A percentile compares a stretch with the other conserved stretches of the same genome.
These are phyloP conservation scores for Mycena belliarum DNA, from an alignment of 768 basidiomycete genomes.

Conservation along the genomic window DNA sequence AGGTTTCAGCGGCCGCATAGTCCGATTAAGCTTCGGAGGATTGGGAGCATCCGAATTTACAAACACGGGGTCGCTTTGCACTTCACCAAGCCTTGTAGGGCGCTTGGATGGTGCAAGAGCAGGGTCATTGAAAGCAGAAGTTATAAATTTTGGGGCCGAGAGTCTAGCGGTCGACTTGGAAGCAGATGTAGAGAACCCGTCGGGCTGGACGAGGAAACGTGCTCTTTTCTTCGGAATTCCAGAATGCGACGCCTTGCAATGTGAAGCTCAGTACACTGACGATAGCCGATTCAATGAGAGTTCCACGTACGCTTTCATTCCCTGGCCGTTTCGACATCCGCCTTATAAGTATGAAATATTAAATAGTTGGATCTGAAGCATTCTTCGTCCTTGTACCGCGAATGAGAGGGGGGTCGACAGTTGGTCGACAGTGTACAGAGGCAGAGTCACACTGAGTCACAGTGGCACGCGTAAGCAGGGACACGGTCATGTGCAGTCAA, in stretches of 20 bases:
- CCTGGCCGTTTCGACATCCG: slow-evolving; percentile 20
- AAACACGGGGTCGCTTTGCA: background rate
- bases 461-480: too few species aligned
- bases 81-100: background rate
- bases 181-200: slow-evolving; percentile 14
- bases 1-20: slow-evolving; percentile 13
- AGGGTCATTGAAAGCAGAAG: slow-evolving; percentile 12
- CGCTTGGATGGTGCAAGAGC: background rate
- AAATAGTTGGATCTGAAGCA: too few species aligned
- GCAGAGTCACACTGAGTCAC: too few species aligned
- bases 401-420: too few species aligned
- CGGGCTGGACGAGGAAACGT: slow-evolving; percentile 16
- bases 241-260: background rate
- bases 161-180: slow-evolving; percentile 2
- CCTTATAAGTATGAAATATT: too few species aligned
- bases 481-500: too few species aligned
- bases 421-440: too few species aligned
- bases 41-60: background rate
- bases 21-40: background rate
- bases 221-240: slow-evolving; percentile 12
- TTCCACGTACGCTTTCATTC: slow-evolving; percentile 6
- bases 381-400: too few species aligned
- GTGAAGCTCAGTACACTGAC: background rate
- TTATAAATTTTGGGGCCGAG: slow-evolving; percentile 14
- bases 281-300: background rate